A percentile compares a stretch with the other conserved stretches of the same genome.
Conservation (phyloP, 345 rosid genomes). For the Balakata baccata region DNA sequence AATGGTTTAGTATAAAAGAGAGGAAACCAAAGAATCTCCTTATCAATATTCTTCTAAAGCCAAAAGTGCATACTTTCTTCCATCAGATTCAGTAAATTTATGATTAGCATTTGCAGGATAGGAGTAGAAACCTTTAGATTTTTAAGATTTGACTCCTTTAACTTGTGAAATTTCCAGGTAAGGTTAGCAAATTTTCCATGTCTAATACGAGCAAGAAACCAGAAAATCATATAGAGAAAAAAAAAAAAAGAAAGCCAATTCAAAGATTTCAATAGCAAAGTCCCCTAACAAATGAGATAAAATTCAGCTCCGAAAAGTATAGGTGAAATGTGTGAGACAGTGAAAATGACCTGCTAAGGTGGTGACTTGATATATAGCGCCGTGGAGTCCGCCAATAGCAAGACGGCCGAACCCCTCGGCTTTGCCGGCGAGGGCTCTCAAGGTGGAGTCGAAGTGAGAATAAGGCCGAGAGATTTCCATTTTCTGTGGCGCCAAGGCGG, state of each 20-base stretch:
- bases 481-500: neutral
- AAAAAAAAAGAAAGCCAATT: no score
- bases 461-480: slow-evolving; percentile 43
- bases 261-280: no score
- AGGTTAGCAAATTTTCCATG: no score
- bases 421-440: slow-evolving; percentile 76
- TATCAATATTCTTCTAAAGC: neutral
- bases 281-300: neutral
- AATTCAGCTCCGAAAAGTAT: neutral
- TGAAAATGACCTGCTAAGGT: slow-evolving; percentile 53
- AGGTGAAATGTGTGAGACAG: neutral
- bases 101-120: neutral
- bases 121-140: no score
- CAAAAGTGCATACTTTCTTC: neutral
- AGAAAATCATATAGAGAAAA: no score
- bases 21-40: neutral
- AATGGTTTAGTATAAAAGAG: neutral
- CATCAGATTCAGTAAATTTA: neutral
- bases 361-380: slow-evolving; percentile 61
- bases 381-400: slow-evolving; percentile 81
- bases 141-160: neutral
- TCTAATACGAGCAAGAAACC: no score
- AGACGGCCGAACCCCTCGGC: slow-evolving; percentile 87
- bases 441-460: slow-evolving; percentile 56
- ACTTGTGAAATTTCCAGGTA: neutral